These are phyloP conservation scores for Aspergillus sclerotialis DNA, from an alignment of 2,329 filamentous ascomycete genomes.

Conservation along the genomic window DNA sequence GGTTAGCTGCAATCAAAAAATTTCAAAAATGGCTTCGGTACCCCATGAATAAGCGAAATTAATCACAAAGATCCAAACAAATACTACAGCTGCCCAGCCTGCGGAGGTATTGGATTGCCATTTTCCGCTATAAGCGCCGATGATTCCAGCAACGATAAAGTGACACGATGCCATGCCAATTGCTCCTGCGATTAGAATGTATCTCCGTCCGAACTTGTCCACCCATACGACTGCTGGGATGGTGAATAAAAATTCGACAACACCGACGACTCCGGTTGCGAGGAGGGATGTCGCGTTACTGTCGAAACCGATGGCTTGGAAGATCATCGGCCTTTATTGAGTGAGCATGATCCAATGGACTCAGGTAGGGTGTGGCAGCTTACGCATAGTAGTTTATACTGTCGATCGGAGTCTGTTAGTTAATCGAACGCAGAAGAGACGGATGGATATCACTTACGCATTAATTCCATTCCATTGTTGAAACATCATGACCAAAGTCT, in stretches of 20 bases:
- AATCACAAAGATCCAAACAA: conserved; percentile 63
- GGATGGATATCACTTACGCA: conserved; percentile 3
- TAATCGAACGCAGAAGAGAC: background rate
- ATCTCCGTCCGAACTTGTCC: conserved; percentile 34
- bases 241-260: conserved; percentile 33
- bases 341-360: conserved; percentile 2
- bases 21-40: too few relatives aligned
- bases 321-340: conserved; percentile 22
- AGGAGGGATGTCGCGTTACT: conserved; percentile 32
- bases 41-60: conserved; percentile 69
- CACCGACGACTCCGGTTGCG: conserved; percentile 34
- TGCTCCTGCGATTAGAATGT: conserved; percentile 44
- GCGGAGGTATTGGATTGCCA: conserved; percentile 54
- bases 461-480: conserved; percentile 43
- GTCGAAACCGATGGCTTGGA: conserved; percentile 26
- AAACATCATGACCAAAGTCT: conserved; percentile 36
- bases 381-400: conserved; percentile 34
- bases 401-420: too few relatives aligned
- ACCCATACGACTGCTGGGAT: conserved; percentile 37
- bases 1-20: too few relatives aligned
- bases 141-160: conserved; percentile 64
- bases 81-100: conserved; percentile 60
- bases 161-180: conserved; percentile 65
- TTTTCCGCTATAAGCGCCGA: conserved; percentile 54
- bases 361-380: conserved; percentile 3